Conservation (phyloP, 139 green algal species). For the Chlorella vulgaris region DNA sequence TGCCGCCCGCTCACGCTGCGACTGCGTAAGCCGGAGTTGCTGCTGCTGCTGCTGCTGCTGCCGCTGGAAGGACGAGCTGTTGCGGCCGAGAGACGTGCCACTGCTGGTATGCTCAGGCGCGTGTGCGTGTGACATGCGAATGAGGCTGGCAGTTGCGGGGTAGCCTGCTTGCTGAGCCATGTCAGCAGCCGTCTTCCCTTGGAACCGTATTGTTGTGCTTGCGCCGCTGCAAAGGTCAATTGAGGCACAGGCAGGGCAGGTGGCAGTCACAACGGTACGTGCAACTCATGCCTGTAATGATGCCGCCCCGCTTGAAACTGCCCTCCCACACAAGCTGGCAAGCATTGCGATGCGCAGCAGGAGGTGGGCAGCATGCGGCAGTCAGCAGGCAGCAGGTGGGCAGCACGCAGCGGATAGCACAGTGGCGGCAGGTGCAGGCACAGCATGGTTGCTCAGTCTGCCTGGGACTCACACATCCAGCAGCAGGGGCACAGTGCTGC, state of each 20-base stretch:
- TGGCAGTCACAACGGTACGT: background rate
- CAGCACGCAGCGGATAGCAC: background rate
- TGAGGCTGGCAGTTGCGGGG: slow-evolving; percentile 5
- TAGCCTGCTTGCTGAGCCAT: slow-evolving; percentile 8
- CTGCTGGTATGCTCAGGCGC: background rate
- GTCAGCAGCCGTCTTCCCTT: slow-evolving; percentile 1
- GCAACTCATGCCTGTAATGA: too few species aligned
- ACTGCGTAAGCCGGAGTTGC: too few species aligned
- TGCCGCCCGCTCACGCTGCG: background rate
- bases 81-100: background rate
- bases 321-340: too few species aligned
- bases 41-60: background rate
- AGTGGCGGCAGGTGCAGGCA: background rate
- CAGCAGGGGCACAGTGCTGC: slow-evolving; percentile 17
- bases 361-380: background rate
- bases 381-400: background rate
- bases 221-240: background rate
- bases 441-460: too few species aligned
- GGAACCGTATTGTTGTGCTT: background rate
- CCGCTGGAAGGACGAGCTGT: background rate
- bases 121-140: background rate
- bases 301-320: too few species aligned
- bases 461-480: slow-evolving; percentile 16
- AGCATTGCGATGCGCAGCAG: background rate
- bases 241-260: background rate